phyloP scores from a whole-genome alignment of 495 filamentous ascomycete genomes.

The Friedmanniomyces simplex region DNA sequence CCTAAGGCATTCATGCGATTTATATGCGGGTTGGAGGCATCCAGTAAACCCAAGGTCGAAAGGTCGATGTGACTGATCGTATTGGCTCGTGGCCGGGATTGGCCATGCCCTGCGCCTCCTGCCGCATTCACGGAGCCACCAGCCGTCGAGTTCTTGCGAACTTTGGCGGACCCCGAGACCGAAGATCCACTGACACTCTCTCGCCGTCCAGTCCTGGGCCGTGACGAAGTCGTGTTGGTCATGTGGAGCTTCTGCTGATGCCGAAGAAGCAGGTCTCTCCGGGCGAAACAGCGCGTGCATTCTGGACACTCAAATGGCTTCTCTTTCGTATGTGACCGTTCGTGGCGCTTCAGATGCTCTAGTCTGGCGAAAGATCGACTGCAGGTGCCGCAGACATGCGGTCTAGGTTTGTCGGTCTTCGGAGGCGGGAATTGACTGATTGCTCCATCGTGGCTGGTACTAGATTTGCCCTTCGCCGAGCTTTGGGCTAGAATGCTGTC shows the following conservation, averaged over 20 bases:
- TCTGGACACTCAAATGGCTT: slow-evolving; percentile 98
- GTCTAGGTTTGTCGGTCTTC: slow-evolving; percentile 94
- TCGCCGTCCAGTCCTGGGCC: slow-evolving; percentile 66
- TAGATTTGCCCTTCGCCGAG: background rate
- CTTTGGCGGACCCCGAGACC: slow-evolving; percentile 37
- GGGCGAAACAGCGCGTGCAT: slow-evolving; percentile 88
- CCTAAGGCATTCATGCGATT: slow-evolving; percentile 35
- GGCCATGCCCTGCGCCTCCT: slow-evolving; percentile 38
- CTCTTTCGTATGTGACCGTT: slow-evolving; percentile 97
- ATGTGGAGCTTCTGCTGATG: slow-evolving; percentile 99
- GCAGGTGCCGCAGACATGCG: slow-evolving; percentile 91
- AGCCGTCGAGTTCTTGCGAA: slow-evolving; percentile 86
- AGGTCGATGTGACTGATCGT: slow-evolving; percentile 93
- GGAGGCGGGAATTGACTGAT: slow-evolving; percentile 52
- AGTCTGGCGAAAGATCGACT: slow-evolving; percentile 85
- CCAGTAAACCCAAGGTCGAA: slow-evolving; percentile 59
- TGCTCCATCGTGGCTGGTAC: slow-evolving; percentile 1
- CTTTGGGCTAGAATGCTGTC: background rate
- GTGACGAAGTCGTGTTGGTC: slow-evolving; percentile 83
- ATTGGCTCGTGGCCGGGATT: slow-evolving; percentile 84
- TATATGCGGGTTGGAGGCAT: slow-evolving; percentile 46
- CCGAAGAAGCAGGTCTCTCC: slow-evolving; percentile 80
- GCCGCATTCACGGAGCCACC: slow-evolving; percentile 40
- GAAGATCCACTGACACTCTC: slow-evolving; percentile 63
- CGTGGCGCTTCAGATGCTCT: slow-evolving; percentile 96